phyloP scores from a whole-genome alignment of 2,329 filamentous ascomycete genomes.

The Amylocarpus encephaloides region DNA sequence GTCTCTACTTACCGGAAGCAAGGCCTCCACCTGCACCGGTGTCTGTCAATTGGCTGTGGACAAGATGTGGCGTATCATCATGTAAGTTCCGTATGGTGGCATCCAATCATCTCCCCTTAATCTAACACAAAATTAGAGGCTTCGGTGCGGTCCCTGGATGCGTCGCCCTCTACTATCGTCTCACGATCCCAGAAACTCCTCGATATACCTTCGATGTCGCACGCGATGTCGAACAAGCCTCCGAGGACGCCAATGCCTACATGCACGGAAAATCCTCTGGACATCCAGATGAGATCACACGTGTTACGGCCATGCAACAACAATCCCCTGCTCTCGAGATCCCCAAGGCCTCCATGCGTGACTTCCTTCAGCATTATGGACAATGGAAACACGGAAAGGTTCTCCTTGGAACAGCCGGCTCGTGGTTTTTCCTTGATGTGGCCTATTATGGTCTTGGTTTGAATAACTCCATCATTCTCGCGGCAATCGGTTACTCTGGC shows the following conservation, averaged over 20 bases:
- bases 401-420: slow-evolving; percentile 72
- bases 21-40: slow-evolving; percentile 51
- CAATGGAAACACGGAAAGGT: slow-evolving; percentile 67
- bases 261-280: slow-evolving; percentile 57
- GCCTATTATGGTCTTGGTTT: slow-evolving; percentile 51
- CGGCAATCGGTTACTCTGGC: slow-evolving; percentile 64
- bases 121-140: slow-evolving; percentile 9
- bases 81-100: slow-evolving; percentile 31
- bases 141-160: slow-evolving; percentile 75
- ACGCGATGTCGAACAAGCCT: slow-evolving; percentile 67
- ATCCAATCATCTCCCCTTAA: background rate
- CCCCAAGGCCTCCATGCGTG: slow-evolving; percentile 64
- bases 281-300: slow-evolving; percentile 58
- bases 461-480: slow-evolving; percentile 68
- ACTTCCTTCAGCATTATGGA: slow-evolving; percentile 66
- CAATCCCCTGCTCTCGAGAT: slow-evolving; percentile 49
- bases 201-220: slow-evolving; percentile 83
- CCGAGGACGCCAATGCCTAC: slow-evolving; percentile 68
- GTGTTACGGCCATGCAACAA: slow-evolving; percentile 50
- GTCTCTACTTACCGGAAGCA: slow-evolving; percentile 47
- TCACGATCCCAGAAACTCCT: slow-evolving; percentile 83
- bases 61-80: slow-evolving; percentile 80
- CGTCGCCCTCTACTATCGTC: slow-evolving; percentile 74
- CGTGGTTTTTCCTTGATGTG: slow-evolving; percentile 62
- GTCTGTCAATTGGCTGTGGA: slow-evolving; percentile 64